Conservation (phyloP, 495 filamentous ascomycete genomes). For the Penicillium desertorum region DNA sequence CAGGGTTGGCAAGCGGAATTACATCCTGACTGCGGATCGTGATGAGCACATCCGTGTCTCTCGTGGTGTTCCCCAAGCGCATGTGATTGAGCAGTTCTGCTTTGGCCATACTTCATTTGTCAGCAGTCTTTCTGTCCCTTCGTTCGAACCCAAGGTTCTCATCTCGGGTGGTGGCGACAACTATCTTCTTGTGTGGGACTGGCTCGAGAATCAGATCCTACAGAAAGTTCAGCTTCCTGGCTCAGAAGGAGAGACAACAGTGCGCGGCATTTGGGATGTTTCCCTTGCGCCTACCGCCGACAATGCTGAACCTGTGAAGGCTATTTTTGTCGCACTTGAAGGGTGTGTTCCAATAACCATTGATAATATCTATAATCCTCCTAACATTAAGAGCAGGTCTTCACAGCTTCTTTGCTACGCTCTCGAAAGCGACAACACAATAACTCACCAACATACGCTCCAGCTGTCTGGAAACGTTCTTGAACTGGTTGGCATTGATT, state of each 20-base stretch:
- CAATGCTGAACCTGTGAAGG: constrained; percentile 17
- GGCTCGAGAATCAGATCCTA: constrained; percentile 56
- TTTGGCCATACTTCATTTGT: constrained; percentile 84
- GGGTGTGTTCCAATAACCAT: constrained; percentile 48
- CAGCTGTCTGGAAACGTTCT: constrained; percentile 60
- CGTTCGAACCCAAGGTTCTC: constrained; percentile 55
- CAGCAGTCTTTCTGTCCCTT: constrained; percentile 65
- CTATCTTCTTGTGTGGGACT: constrained; percentile 78
- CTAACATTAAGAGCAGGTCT: constrained; percentile 45
- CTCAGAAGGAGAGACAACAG: constrained; percentile 26
- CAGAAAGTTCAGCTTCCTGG: constrained; percentile 45
- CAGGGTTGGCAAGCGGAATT: constrained; percentile 47
- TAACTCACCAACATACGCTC: constrained; percentile 50
- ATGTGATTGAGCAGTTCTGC: constrained; percentile 87
- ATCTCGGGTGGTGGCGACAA: constrained; percentile 87
- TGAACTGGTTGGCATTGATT: constrained; percentile 44
- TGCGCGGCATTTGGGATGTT: constrained; percentile 42
- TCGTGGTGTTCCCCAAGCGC: constrained; percentile 74
- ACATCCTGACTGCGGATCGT: constrained; percentile 86
- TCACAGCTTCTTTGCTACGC: constrained; percentile 60
- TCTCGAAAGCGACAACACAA: constrained; percentile 38
- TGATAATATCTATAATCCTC: neutral
- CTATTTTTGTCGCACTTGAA: constrained; percentile 65
- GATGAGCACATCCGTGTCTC: constrained; percentile 97
- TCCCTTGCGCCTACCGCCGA: constrained; percentile 18